Percentiles rank a stretch among this genome's conserved stretches.
Evolutionary conservation across 2,329 filamentous ascomycete species (phyloP).

Genomic region (Stachybotrys chartarum): DNA sequence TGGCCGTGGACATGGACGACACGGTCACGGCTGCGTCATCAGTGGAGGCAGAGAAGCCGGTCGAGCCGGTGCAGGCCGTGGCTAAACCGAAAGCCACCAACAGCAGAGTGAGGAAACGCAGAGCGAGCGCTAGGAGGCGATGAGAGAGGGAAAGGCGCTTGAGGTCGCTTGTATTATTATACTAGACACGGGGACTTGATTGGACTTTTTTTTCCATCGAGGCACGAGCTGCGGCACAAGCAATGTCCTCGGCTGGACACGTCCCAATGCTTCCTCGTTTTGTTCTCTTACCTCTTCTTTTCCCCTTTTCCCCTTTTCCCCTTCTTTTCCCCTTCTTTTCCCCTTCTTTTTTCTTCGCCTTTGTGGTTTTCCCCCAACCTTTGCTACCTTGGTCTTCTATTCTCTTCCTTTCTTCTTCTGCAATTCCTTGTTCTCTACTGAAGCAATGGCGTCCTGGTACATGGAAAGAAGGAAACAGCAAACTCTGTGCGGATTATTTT

Average conservation of each 20-base stretch:
- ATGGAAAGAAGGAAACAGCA: conserved; percentile 1
- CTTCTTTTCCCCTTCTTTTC: conserved; percentile 11
- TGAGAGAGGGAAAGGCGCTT: not conserved
- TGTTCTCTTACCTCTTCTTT: not conserved
- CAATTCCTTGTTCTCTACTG: not conserved
- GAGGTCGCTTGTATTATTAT: not conserved
- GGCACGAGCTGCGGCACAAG: too few species aligned
- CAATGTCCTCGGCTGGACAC: too few species aligned
- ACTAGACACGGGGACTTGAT: too few species aligned
- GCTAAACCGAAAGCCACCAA: conserved; percentile 10
- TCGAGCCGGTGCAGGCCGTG: conserved; percentile 5
- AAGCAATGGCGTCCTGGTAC: not conserved
- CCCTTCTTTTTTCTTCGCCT: conserved; percentile 11
- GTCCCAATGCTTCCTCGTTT: too few species aligned
- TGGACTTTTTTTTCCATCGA: not conserved
- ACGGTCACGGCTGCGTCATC: conserved; percentile 16
- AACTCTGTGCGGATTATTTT: not conserved
- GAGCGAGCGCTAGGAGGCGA: not conserved
- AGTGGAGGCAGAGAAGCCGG: conserved; percentile 21
- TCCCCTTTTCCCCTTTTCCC: conserved; percentile 11
- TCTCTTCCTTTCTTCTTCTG: not conserved
- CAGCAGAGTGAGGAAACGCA: conserved; percentile 14
- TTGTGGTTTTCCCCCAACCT: conserved; percentile 7
- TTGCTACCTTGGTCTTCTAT: not conserved
- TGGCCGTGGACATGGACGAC: conserved; percentile 49